These are phyloP conservation scores for Quercus alba DNA, from an alignment of 306 rosid species.

Conservation along the genomic window DNA sequence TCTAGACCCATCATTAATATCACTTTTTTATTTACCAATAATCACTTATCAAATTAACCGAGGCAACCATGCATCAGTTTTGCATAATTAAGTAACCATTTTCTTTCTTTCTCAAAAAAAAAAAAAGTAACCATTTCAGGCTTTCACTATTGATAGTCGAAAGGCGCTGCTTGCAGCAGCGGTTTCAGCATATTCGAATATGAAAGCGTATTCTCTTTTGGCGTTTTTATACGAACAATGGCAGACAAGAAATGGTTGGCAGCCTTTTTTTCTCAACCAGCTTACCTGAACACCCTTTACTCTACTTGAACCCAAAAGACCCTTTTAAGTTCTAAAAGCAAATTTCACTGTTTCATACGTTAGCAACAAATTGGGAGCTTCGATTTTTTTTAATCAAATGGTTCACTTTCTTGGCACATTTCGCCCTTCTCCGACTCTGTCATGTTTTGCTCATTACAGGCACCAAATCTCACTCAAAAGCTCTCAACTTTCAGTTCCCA, in stretches of 20 bases:
- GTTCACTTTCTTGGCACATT: conserved; percentile 43
- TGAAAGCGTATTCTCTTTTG: no score
- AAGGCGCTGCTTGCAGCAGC: no score
- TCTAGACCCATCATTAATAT: no score
- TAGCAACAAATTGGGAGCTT: neutral
- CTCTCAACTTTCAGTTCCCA: conserved; percentile 31
- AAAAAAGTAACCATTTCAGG: no score
- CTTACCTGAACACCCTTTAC: neutral
- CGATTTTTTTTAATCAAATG: conserved; percentile 14
- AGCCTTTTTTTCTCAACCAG: neutral
- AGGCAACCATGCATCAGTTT: no score
- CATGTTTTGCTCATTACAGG: conserved; percentile 23
- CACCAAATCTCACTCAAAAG: conserved; percentile 33
- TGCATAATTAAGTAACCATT: no score
- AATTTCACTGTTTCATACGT: neutral
- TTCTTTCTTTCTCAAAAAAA: no score
- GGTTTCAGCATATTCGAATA: no score
- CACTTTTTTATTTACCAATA: no score
- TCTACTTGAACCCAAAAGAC: neutral
- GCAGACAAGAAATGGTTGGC: neutral
- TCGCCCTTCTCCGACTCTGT: conserved; percentile 55
- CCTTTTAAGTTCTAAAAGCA: neutral
- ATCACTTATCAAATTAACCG: no score
- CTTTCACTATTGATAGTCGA: no score
- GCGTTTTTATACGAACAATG: neutral